phyloP scores from a whole-genome alignment of 208 protist genomes.

The Novymonas esmeraldas region DNA sequence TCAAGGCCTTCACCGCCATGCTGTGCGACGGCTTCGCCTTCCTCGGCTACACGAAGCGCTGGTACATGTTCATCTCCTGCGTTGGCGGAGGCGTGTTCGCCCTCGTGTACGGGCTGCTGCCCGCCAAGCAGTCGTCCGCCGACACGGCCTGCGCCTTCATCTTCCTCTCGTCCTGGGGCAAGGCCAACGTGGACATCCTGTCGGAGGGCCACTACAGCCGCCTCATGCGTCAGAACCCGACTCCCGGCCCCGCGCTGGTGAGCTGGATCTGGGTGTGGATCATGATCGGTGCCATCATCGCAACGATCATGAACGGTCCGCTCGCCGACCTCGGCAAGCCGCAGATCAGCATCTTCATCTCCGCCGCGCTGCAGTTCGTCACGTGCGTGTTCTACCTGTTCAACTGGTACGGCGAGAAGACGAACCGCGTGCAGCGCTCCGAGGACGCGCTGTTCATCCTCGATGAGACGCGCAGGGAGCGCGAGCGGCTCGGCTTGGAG shows the following conservation, averaged over 20 bases:
- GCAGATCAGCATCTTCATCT: conserved; percentile 57
- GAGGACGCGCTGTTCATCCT: conserved; percentile 43
- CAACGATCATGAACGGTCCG: conserved; percentile 49
- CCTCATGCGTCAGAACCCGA: conserved; percentile 53
- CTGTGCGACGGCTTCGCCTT: conserved; percentile 67
- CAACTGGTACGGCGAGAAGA: conserved; percentile 74
- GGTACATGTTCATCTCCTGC: conserved; percentile 59
- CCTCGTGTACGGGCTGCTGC: conserved; percentile 51
- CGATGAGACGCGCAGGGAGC: conserved; percentile 33
- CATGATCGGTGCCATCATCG: conserved; percentile 49
- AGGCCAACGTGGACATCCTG: conserved; percentile 77
- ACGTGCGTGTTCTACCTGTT: conserved; percentile 53
- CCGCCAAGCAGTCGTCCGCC: conserved; percentile 39
- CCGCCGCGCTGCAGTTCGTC: conserved; percentile 59
- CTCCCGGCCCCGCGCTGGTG: conserved; percentile 51
- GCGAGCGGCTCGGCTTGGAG: conserved; percentile 21
- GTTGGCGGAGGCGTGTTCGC: conserved; percentile 43
- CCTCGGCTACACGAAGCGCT: conserved; percentile 78
- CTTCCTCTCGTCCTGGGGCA: conserved; percentile 57
- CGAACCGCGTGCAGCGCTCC: conserved; percentile 50
- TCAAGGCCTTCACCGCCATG: conserved; percentile 68
- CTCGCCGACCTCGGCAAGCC: conserved; percentile 51
- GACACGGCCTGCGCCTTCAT: conserved; percentile 41
- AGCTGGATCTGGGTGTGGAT: conserved; percentile 72
- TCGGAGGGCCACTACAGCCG: conserved; percentile 82